Evolutionary conservation across 2,329 filamentous ascomycete genomes (phyloP), one percentile per base, ranked within the genome.

Genomic region (Aspergillus flavus): DNA sequence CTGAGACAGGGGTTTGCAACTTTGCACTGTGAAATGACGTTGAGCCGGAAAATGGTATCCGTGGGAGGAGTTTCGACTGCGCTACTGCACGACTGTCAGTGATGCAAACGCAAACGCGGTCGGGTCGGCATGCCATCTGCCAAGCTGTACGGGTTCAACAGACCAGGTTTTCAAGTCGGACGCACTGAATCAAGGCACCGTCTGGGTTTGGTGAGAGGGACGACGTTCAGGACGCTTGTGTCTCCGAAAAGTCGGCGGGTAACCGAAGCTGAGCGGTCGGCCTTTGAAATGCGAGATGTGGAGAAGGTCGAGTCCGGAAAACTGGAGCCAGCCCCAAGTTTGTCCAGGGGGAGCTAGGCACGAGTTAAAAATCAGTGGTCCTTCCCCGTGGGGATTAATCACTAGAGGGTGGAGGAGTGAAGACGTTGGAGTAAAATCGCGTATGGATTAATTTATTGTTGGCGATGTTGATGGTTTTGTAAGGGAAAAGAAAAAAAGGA

Each of bases 1-100:
- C 21, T 58, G 23, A 30, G 30, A 53, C 50, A 58, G 54, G 59
- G 57, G 48, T 34, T 21, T 53, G 28, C 32, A 28, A 14, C 7
- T 34, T 21, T 43, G 28, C 32, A 28, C 19, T 7, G 52, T 48
- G 30, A 9, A 50, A 62, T 67, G 63, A 64, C 61, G 66, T 62
- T 61, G 50, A 23, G 57, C 61, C 53, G 60, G 64, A 64, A 65
- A 64, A 52, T 56, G 67, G 62, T 58, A 66, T 66, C 64, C 64
- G 64, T 39, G 32, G 34, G 46, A 21, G 34, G 43, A 14, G 30
- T 32, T 50, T 41, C 39, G 28, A 12, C 19, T 32, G 28, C 26
- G 26, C 28, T 32, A 9, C 48, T 32, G 28, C 48, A n/a, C 19
- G 26, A n/a, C 16, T 32, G 48, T 52, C 11, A 58, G 56, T 46